Conservation (phyloP, 2,329 filamentous ascomycete species). For the Echinosphaeria canescens region DNA sequence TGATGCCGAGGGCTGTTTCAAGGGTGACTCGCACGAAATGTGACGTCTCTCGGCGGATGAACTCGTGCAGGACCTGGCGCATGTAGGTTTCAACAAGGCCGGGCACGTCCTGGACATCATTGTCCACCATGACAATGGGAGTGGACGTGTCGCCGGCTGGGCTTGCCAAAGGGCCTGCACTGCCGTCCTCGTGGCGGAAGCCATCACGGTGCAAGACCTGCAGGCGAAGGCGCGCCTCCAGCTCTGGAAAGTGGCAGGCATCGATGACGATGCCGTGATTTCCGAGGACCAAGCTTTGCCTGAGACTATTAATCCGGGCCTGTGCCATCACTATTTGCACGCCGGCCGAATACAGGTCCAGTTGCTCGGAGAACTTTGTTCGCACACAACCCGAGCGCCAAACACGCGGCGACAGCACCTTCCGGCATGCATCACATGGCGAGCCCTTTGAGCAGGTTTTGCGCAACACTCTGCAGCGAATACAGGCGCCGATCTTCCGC, state of each 20-base stretch:
- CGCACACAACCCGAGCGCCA: slow-evolving; percentile 43
- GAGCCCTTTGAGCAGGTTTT: slow-evolving; percentile 44
- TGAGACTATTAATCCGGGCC: slow-evolving; percentile 31
- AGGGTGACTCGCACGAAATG: slow-evolving; percentile 36
- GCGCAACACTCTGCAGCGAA: slow-evolving; percentile 40
- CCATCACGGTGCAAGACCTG: slow-evolving; percentile 20
- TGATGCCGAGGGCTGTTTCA: slow-evolving; percentile 22
- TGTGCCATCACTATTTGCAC: slow-evolving; percentile 41
- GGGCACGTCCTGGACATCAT: slow-evolving; percentile 36
- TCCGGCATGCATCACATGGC: slow-evolving; percentile 40
- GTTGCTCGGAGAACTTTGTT: slow-evolving; percentile 35
- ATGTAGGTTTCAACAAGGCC: slow-evolving; percentile 37
- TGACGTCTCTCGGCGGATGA: slow-evolving; percentile 36
- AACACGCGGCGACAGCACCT: slow-evolving; percentile 39
- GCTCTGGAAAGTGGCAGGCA: slow-evolving; percentile 33
- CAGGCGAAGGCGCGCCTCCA: slow-evolving; percentile 18
- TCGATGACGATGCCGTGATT: slow-evolving; percentile 28
- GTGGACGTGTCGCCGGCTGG: slow-evolving; percentile 6
- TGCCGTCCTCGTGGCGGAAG: not conserved
- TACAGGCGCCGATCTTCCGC: slow-evolving; percentile 41
- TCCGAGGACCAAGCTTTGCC: slow-evolving; percentile 23
- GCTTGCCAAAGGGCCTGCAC: slow-evolving; percentile 7
- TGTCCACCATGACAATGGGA: slow-evolving; percentile 32
- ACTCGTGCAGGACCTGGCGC: slow-evolving; percentile 30
- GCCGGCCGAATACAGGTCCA: slow-evolving; percentile 40